Base-by-base conservation (phyloP, 108 stramenopile genomes). In the Cyclotella choctawhatcheeana region DNA sequence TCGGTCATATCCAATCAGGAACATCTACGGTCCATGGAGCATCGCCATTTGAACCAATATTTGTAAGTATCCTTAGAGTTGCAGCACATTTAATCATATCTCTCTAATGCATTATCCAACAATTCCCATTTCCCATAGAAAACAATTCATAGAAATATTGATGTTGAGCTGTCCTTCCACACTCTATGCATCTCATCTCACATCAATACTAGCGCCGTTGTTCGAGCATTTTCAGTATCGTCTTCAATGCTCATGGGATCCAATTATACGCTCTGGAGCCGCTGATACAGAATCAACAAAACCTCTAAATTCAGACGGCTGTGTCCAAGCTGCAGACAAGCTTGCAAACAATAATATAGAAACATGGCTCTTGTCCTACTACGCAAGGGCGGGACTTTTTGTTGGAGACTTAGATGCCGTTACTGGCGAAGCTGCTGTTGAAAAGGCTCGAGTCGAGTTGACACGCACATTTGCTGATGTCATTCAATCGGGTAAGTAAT, bases 1-100 rank as follows among this genome's bases (percentile, higher is more conserved):
- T 62, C 84, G 1, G 79, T 91, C 18, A 64, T 93, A 16, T 71
- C 73, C n/a, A 86, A 92, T 64, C 62, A 67, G 44, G 78, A 82
- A 30, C 90, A 86, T 65, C 71, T 96, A 34, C 77, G 75, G 14
- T 77, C 88, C 0, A 92, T 96, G 92, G 95, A 96, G 55, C 89
- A 96, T 70, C 88, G 95, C 40, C 95, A 96, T 71, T 75, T 90
- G 44, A 88, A 74, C 18, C 93, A 94, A 50, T 94, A 83, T 73
- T 52, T 94, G 89, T 86, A 69, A 77, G 85, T 79, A 0, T 25
- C 51, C 45, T 56, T 3, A 18, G 2, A 22, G 3, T 31, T 47
- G 1, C 30, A 16, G 18, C 26, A 30, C 40, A 14, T 45, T 59
- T 52, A 2, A n/a, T n/a, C n/a, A n/a, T n/a, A n/a, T n/a, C n/a